A percentile compares a stretch with the other conserved stretches of the same genome.
These are phyloP conservation scores for Fusarium marasasianum DNA, from an alignment of 2,329 filamentous ascomycete species.

Conservation along the genomic window DNA sequence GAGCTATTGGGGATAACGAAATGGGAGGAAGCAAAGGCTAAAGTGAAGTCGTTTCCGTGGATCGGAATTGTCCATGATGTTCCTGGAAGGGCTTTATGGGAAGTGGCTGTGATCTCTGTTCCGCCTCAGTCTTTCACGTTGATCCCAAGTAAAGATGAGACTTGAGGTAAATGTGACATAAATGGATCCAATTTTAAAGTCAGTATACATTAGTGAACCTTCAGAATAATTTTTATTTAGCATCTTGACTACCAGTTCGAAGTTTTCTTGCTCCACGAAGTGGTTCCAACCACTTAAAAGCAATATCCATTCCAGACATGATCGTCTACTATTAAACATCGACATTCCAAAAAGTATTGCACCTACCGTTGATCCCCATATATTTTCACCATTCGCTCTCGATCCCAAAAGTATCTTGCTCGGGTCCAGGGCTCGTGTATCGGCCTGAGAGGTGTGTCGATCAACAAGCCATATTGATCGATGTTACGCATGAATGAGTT, in stretches of 20 bases:
- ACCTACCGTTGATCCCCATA: neutral
- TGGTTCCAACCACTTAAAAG: neutral
- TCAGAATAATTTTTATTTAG: neutral
- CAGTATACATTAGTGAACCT: neutral
- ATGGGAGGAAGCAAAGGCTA: conserved; percentile 15
- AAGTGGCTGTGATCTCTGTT: neutral
- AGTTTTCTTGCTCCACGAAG: neutral
- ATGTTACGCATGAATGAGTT: too few relatives aligned
- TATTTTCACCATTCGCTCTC: neutral
- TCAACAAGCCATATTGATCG: neutral
- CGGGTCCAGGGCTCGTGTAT: neutral
- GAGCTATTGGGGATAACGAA: neutral
- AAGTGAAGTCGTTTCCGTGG: conserved; percentile 24
- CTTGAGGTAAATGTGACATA: neutral
- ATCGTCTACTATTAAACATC: neutral
- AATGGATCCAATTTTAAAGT: neutral
- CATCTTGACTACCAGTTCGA: neutral
- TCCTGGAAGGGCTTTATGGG: conserved; percentile 20
- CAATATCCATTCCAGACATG: too few relatives aligned
- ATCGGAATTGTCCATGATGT: conserved; percentile 21
- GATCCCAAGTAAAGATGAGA: neutral
- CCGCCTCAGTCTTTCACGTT: too few relatives aligned
- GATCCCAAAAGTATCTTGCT: neutral
- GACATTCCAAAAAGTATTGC: neutral
- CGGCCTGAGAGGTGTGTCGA: neutral